Evolutionary conservation across 140 eudicot genomes (phyloP).

Genomic region (Cichorium intybus): DNA sequence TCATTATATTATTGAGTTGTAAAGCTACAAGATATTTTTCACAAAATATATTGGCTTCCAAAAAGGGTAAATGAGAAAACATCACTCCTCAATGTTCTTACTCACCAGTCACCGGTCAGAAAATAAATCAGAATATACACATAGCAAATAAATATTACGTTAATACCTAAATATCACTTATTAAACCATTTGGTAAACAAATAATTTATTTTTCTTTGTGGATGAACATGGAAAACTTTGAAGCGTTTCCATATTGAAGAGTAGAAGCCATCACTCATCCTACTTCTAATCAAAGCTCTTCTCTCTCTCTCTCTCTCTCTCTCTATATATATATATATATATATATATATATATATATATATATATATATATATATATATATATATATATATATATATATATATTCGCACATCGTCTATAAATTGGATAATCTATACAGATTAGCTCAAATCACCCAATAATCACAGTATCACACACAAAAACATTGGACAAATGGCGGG

Average conservation of each 20-base stretch:
- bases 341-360: not conserved
- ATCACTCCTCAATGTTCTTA: not conserved
- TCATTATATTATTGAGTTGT: not conserved
- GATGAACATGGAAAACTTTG: constrained; percentile 4
- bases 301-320: not conserved
- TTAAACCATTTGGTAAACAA: too few species aligned
- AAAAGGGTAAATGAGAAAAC: not conserved
- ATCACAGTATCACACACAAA: not conserved
- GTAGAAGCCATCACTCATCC: constrained; percentile 20
- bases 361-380: not conserved
- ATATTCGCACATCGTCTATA: not conserved
- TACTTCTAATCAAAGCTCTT: constrained; percentile 32
- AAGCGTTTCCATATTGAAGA: constrained; percentile 33
- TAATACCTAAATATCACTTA: too few species aligned
- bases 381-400: not conserved
- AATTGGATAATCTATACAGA: not conserved
- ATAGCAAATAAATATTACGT: not conserved
- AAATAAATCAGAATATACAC: too few species aligned
- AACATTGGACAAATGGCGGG: constrained; percentile 18
- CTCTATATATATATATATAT: not conserved
- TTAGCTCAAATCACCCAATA: not conserved
- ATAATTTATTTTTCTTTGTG: not conserved
- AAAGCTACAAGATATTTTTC: not conserved
- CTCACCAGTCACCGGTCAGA: not conserved
- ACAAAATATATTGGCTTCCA: not conserved